A percentile compares a stretch with the other conserved stretches of the same genome.
phyloP scores from a whole-genome alignment of 2,329 filamentous ascomycete genomes.

The Botrytis porri region DNA sequence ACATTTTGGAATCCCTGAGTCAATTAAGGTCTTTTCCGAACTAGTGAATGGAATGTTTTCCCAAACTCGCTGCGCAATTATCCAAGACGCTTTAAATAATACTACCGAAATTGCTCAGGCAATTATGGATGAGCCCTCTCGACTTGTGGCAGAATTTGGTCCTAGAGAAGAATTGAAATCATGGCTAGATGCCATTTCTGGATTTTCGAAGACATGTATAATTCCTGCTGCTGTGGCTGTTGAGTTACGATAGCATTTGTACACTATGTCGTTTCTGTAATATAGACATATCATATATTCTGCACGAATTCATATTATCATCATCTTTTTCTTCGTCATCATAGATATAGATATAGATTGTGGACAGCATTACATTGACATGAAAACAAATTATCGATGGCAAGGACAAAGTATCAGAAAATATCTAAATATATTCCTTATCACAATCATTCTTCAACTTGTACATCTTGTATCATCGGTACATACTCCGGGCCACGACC shows the following conservation, averaged over 20 bases:
- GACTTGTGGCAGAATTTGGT: conserved; percentile 13
- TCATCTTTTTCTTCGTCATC: no score
- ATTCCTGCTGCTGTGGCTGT: not conserved
- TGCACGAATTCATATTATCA: not conserved
- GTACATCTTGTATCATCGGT: not conserved
- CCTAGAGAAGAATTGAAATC: not conserved
- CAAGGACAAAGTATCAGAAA: not conserved
- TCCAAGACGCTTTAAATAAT: not conserved
- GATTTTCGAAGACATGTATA: not conserved
- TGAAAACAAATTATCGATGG: no score
- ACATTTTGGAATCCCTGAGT: not conserved
- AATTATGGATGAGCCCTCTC: conserved; percentile 15
- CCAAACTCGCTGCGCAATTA: not conserved
- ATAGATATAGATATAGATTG: not conserved
- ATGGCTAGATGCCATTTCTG: not conserved
- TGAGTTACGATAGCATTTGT: conserved; percentile 1
- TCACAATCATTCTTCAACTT: not conserved
- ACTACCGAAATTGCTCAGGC: not conserved
- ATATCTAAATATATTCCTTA: not conserved
- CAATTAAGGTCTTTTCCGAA: not conserved
- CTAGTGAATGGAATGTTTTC: not conserved
- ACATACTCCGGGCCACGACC: not conserved
- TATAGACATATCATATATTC: not conserved
- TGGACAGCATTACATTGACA: not conserved
- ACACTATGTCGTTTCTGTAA: not conserved